A percentile compares a stretch with the other conserved stretches of the same genome.
These are phyloP conservation scores for Amanita pseudoporphyria DNA, from an alignment of 768 basidiomycete species.

Conservation along the genomic window DNA sequence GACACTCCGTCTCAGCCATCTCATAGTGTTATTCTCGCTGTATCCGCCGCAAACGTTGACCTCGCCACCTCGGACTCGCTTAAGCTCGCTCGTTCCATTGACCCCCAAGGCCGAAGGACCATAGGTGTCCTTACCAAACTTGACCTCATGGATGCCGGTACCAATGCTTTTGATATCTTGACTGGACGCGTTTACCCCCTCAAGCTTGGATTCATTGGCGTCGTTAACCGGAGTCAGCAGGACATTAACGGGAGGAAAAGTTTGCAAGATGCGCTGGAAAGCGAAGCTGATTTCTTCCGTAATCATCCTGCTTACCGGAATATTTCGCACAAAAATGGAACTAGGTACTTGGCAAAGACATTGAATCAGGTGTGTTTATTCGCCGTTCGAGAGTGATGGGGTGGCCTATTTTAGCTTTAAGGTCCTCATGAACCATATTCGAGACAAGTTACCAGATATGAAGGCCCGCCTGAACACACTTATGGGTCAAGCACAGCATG, in stretches of 20 bases:
- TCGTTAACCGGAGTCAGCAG: conserved; percentile 96
- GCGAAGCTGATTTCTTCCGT: conserved; percentile 87
- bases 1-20: conserved; percentile 1
- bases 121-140: conserved; percentile 96
- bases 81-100: conserved; percentile 91
- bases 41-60: conserved; percentile 97
- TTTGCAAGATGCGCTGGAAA: conserved; percentile 75
- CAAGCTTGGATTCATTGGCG: conserved; percentile 96
- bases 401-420: conserved; percentile 14
- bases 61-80: conserved; percentile 97
- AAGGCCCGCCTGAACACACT: conserved; percentile 95
- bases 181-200: conserved; percentile 93
- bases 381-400: background rate
- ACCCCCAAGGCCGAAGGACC: conserved; percentile 92
- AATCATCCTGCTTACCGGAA: conserved; percentile 89
- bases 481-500: conserved; percentile 99
- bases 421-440: conserved; percentile 95
- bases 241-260: conserved; percentile 87
- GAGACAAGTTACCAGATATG: conserved; percentile 99
- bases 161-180: conserved; percentile 52
- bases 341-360: conserved; percentile 86
- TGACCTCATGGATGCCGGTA: conserved; percentile 98
- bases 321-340: conserved; percentile 97
- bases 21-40: conserved; percentile 85
- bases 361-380: conserved; percentile 69